A percentile compares a stretch with the other conserved stretches of the same genome.
Conservation (phyloP, 2,329 filamentous ascomycete species). For the Huntiella abstrusa region DNA sequence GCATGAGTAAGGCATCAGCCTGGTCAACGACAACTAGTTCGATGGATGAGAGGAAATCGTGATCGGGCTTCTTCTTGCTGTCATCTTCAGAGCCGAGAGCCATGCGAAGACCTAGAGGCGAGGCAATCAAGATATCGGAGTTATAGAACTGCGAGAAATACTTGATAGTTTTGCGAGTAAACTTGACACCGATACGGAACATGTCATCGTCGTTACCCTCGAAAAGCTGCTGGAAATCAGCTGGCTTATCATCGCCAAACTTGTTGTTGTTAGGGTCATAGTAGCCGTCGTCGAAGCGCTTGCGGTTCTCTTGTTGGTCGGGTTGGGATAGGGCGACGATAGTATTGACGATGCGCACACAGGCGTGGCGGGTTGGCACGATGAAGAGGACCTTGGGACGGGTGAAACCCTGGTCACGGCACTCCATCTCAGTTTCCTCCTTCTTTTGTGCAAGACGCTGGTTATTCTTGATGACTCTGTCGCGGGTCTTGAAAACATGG, state of each 20-base stretch:
- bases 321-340: slow-evolving; percentile 60
- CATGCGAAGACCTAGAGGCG: slow-evolving; percentile 73
- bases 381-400: slow-evolving; percentile 84
- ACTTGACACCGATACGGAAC: slow-evolving; percentile 90
- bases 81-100: slow-evolving; percentile 65
- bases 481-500: slow-evolving; percentile 85
- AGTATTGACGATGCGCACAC: slow-evolving; percentile 56
- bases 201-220: slow-evolving; percentile 93
- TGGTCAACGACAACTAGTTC: slow-evolving; percentile 84
- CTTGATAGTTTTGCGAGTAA: slow-evolving; percentile 89
- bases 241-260: slow-evolving; percentile 56
- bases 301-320: slow-evolving; percentile 88
- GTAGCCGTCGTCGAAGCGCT: slow-evolving; percentile 76
- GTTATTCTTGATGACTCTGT: slow-evolving; percentile 85
- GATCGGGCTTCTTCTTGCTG: slow-evolving; percentile 44
- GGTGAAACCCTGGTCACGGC: slow-evolving; percentile 88
- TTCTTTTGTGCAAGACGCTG: slow-evolving; percentile 52
- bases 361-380: slow-evolving; percentile 73
- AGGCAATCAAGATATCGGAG: slow-evolving; percentile 85
- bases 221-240: slow-evolving; percentile 78
- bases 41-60: slow-evolving; percentile 84
- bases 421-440: slow-evolving; percentile 45
- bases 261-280: slow-evolving; percentile 39
- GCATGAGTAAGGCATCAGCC: slow-evolving; percentile 84
- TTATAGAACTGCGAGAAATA: slow-evolving; percentile 92